Percentiles rank a stretch among this genome's conserved stretches.
These are phyloP conservation scores for Incumbomyces lentus DNA, from an alignment of 2,329 filamentous ascomycete species.

Conservation along the genomic window DNA sequence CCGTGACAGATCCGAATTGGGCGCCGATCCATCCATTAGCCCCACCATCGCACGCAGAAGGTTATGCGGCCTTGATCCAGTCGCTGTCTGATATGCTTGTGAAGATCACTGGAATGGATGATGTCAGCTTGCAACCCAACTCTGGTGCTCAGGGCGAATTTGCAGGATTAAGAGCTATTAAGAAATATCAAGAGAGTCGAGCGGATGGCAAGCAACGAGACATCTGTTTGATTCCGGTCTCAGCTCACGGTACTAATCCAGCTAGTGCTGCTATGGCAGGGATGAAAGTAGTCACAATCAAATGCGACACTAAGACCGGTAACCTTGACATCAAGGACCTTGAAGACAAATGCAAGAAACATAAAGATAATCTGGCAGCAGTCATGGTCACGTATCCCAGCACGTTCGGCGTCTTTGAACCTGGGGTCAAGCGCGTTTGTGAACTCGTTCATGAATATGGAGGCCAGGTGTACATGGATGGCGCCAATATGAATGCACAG, in stretches of 20 bases:
- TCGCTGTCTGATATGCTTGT: slow-evolving; percentile 67
- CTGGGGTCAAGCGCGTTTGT: slow-evolving; percentile 74
- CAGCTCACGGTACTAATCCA: slow-evolving; percentile 91
- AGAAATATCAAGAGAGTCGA: slow-evolving; percentile 65
- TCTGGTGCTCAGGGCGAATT: slow-evolving; percentile 95
- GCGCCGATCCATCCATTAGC: slow-evolving; percentile 74
- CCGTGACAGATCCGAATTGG: slow-evolving; percentile 66
- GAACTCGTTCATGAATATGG: slow-evolving; percentile 76
- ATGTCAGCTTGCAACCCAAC: slow-evolving; percentile 86
- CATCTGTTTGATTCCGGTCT: slow-evolving; percentile 88
- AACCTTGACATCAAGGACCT: slow-evolving; percentile 84
- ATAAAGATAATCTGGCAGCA: slow-evolving; percentile 73
- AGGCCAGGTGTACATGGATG: slow-evolving; percentile 96
- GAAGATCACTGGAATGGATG: slow-evolving; percentile 79
- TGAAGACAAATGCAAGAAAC: slow-evolving; percentile 76
- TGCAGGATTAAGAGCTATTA: slow-evolving; percentile 76
- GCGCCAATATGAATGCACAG: slow-evolving; percentile 97
- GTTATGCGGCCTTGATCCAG: slow-evolving; percentile 60
- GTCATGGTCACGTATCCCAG: slow-evolving; percentile 97
- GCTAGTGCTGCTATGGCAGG: slow-evolving; percentile 92
- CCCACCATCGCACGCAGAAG: slow-evolving; percentile 51
- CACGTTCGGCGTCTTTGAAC: slow-evolving; percentile 92
- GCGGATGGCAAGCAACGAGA: slow-evolving; percentile 61
- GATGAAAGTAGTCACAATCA: slow-evolving; percentile 86
- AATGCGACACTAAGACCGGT: slow-evolving; percentile 76